Evolutionary conservation across 2,329 filamentous ascomycete genomes (phyloP).

Genomic region (Pseudocercospora eumusae): DNA sequence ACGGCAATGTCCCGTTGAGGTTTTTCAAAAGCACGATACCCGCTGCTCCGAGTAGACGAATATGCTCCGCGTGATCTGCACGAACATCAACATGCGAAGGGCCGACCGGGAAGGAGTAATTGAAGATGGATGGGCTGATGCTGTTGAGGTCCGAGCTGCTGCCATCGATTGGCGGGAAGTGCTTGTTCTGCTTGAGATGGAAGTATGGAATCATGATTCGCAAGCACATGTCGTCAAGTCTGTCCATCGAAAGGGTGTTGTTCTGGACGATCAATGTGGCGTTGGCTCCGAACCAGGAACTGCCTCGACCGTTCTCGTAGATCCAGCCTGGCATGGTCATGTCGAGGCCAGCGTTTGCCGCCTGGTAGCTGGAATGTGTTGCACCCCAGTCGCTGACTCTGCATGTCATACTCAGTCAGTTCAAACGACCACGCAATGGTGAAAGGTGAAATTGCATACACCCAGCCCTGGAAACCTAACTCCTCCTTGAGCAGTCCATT

Average conservation of each 20-base stretch:
- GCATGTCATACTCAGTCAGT: conserved; percentile 7
- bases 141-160: conserved; percentile 29
- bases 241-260: conserved; percentile 52
- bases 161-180: conserved; percentile 44
- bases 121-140: conserved; percentile 20
- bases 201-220: conserved; percentile 56
- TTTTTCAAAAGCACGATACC: conserved; percentile 54
- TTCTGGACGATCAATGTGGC: conserved; percentile 57
- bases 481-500: conserved; percentile 72
- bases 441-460: neutral
- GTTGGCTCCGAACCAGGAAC: conserved; percentile 38
- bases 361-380: conserved; percentile 58
- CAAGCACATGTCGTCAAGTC: conserved; percentile 62
- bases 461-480: conserved; percentile 67
- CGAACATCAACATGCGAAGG: conserved; percentile 43
- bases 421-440: neutral
- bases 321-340: conserved; percentile 57
- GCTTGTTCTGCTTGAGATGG: conserved; percentile 56
- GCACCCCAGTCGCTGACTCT: conserved; percentile 67
- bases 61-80: conserved; percentile 39
- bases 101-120: conserved; percentile 39
- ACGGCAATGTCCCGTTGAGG: conserved; percentile 50
- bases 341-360: conserved; percentile 20
- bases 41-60: conserved; percentile 46
- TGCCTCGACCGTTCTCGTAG: neutral